Conservation (phyloP, 106 monocot genomes). For the Narthecium ossifragum region DNA sequence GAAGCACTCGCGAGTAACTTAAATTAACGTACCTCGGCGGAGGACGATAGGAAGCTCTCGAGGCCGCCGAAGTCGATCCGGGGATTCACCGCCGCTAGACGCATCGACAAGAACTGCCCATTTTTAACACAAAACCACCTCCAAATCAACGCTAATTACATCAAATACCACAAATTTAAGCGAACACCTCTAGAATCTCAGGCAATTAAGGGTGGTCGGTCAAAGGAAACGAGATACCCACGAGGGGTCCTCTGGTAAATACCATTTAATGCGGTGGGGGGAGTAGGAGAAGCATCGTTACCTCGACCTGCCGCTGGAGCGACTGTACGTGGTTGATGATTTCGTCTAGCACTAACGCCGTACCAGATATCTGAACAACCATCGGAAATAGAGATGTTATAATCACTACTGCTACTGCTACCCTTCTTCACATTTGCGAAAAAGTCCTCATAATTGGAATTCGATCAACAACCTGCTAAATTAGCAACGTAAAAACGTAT, state of each 20-base stretch:
- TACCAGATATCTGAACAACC: conserved; percentile 29
- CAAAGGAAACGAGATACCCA: too few species aligned
- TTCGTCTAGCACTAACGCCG: conserved; percentile 31
- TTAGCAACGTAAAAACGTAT: too few species aligned
- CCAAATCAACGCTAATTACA: conserved; percentile 32
- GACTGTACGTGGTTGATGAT: conserved; percentile 40
- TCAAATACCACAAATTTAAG: too few species aligned
- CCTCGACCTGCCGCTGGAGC: conserved; percentile 31
- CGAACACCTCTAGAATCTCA: too few species aligned
- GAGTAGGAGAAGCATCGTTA: not conserved
- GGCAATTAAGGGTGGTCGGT: too few species aligned
- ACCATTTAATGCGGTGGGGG: too few species aligned
- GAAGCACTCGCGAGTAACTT: not conserved
- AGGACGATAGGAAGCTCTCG: conserved; percentile 13
- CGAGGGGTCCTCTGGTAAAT: too few species aligned
- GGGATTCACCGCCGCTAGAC: conserved; percentile 26
- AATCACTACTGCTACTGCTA: too few species aligned
- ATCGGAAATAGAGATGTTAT: too few species aligned
- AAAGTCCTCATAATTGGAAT: not conserved
- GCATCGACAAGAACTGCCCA: conserved; percentile 32
- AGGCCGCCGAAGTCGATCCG: conserved; percentile 24
- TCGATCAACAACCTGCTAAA: too few species aligned
- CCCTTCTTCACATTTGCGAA: not conserved
- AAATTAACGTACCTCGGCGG: too few species aligned
- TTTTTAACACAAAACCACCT: too few species aligned